A percentile compares a stretch with the other conserved stretches of the same genome.
phyloP scores from a whole-genome alignment of 2,329 filamentous ascomycete species.

The Colletotrichum coccodes region DNA sequence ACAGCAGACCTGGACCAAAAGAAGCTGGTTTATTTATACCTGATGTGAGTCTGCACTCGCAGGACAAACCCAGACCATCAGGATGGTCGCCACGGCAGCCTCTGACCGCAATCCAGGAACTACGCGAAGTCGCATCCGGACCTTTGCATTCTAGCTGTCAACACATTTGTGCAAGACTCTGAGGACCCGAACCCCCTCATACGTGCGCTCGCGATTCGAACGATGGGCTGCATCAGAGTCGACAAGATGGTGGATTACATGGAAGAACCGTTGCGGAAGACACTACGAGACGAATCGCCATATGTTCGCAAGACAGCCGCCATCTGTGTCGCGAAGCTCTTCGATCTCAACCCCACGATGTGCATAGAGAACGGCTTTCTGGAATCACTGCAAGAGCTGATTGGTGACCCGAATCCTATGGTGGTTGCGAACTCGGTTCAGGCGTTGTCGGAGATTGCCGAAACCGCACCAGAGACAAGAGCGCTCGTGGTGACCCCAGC shows the following conservation, averaged over 20 bases:
- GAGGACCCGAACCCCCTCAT: constrained; percentile 98
- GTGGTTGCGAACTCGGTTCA: constrained; percentile 98
- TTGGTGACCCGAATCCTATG: constrained; percentile 98
- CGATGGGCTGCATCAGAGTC: constrained; percentile 98
- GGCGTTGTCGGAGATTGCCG: constrained; percentile 89
- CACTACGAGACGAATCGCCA: constrained; percentile 93
- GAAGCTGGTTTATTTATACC: constrained; percentile 97
- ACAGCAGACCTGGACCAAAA: constrained; percentile 96
- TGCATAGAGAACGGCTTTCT: constrained; percentile 98
- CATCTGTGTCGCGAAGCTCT: constrained; percentile 97
- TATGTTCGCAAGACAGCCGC: constrained; percentile 99
- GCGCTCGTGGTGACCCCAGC: constrained; percentile 85
- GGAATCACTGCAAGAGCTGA: constrained; percentile 92
- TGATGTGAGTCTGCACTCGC: constrained; percentile 75
- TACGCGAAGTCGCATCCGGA: constrained; percentile 99
- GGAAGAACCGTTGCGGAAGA: constrained; percentile 97
- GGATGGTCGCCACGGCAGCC: background rate
- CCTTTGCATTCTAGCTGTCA: constrained; percentile 97
- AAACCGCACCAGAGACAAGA: constrained; percentile 89
- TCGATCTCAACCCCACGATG: constrained; percentile 91
- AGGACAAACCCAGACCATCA: background rate
- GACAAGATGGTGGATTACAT: constrained; percentile 99
- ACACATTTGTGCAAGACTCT: constrained; percentile 98
- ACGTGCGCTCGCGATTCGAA: constrained; percentile 92
- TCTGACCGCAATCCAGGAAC: constrained; percentile 72